phyloP scores from a whole-genome alignment of 2,329 filamentous ascomycete genomes.

The Monascus ruber region DNA sequence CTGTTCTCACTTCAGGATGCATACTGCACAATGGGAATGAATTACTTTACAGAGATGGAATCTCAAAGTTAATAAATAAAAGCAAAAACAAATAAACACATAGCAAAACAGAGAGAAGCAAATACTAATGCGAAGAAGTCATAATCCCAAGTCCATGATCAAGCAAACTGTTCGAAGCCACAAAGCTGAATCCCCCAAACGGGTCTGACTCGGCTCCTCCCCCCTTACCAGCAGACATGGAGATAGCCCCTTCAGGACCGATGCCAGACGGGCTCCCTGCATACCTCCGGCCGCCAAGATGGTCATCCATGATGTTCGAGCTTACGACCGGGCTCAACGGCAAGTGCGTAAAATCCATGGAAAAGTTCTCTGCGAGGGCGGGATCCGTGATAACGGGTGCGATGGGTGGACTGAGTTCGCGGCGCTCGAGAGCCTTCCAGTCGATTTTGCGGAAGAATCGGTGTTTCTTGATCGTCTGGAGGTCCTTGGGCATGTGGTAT shows the following conservation, averaged over 20 bases:
- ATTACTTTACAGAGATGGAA: too few relatives aligned
- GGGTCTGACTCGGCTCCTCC: slow-evolving; percentile 24
- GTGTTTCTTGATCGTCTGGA: slow-evolving; percentile 76
- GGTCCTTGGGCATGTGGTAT: slow-evolving; percentile 76
- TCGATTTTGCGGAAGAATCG: slow-evolving; percentile 96
- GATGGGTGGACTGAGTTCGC: slow-evolving; percentile 81
- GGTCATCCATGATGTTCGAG: slow-evolving; percentile 16
- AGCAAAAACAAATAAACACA: too few relatives aligned
- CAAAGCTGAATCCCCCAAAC: slow-evolving; percentile 39
- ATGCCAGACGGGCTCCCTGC: slow-evolving; percentile 9
- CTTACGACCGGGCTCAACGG: slow-evolving; percentile 61
- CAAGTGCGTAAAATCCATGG: slow-evolving; percentile 78
- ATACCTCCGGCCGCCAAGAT: slow-evolving; percentile 9
- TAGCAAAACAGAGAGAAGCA: too few relatives aligned
- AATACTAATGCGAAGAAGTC: slow-evolving; percentile 11
- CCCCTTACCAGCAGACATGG: slow-evolving; percentile 10
- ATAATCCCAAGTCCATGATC: slow-evolving; percentile 26
- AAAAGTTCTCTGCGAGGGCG: slow-evolving; percentile 92
- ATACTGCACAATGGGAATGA: too few relatives aligned
- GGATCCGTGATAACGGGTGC: slow-evolving; percentile 90
- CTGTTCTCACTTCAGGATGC: too few relatives aligned
- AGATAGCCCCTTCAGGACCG: slow-evolving; percentile 5
- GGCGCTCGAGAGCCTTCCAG: slow-evolving; percentile 73
- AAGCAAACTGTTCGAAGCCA: slow-evolving; percentile 36
- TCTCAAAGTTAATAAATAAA: too few relatives aligned